Percentiles rank a stretch among this genome's conserved stretches.
Conservation (phyloP, 2,329 filamentous ascomycete species). For the Penicillium sp. region DNA sequence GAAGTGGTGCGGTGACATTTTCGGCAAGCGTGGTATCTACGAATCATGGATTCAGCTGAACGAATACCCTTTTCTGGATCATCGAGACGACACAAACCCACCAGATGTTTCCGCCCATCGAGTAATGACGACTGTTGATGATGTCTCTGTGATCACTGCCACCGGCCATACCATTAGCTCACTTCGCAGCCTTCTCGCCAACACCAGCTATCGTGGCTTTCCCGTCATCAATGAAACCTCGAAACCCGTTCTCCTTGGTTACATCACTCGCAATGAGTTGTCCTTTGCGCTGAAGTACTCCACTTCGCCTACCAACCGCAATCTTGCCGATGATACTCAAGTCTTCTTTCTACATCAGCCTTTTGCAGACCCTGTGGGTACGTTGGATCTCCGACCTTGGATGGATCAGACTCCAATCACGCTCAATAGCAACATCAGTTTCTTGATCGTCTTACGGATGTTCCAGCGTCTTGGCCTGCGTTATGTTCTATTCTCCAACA, state of each 20-base stretch:
- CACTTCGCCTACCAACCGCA: slow-evolving; percentile 43
- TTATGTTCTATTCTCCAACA: slow-evolving; percentile 84
- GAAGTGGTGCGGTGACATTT: slow-evolving; percentile 97
- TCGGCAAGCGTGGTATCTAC: slow-evolving; percentile 91
- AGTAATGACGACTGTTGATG: slow-evolving; percentile 90
- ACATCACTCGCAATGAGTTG: slow-evolving; percentile 90
- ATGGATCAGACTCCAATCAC: slow-evolving; percentile 99
- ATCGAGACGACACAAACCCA: slow-evolving; percentile 73
- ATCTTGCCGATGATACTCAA: slow-evolving; percentile 68
- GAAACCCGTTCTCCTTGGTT: slow-evolving; percentile 79
- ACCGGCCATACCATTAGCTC: slow-evolving; percentile 82
- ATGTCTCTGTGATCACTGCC: slow-evolving; percentile 82
- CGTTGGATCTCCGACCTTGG: slow-evolving; percentile 89
- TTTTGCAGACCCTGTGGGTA: slow-evolving; percentile 72
- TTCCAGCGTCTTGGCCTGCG: slow-evolving; percentile 92
- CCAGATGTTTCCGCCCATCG: slow-evolving; percentile 83
- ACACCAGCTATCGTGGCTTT: slow-evolving; percentile 83
- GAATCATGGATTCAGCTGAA: slow-evolving; percentile 97
- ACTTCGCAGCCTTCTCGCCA: slow-evolving; percentile 68
- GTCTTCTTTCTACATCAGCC: slow-evolving; percentile 83
- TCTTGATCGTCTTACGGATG: slow-evolving; percentile 86
- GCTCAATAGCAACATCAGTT: slow-evolving; percentile 69
- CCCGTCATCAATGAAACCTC: slow-evolving; percentile 79
- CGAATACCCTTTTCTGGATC: slow-evolving; percentile 92
- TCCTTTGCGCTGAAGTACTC: slow-evolving; percentile 73